Conservation (phyloP, 768 basidiomycete genomes). For the Trametopsis cervina region DNA sequence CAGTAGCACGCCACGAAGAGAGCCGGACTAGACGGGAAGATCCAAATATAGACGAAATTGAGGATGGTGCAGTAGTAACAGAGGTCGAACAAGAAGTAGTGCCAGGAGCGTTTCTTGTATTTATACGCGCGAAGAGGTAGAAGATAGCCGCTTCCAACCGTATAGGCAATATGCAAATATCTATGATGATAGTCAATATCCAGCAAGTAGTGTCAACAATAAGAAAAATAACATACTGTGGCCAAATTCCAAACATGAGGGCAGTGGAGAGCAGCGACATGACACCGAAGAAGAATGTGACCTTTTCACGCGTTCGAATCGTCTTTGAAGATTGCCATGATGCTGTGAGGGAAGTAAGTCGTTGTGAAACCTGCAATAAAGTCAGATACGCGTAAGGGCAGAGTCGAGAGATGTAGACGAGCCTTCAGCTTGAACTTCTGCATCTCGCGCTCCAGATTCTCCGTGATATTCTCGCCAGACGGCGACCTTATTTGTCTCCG, state of each 20-base stretch:
- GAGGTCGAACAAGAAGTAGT: conserved; percentile 89
- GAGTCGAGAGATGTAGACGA: conserved; percentile 14
- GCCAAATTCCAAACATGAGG: conserved; percentile 81
- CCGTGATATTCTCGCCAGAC: conserved; percentile 57
- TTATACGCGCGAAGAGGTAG: conserved; percentile 76
- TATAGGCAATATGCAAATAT: conserved; percentile 88
- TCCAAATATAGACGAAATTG: conserved; percentile 88
- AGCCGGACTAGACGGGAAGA: conserved; percentile 66
- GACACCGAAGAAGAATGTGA: conserved; percentile 92
- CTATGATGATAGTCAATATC: conserved; percentile 29
- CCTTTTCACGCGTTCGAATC: conserved; percentile 73
- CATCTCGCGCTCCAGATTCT: conserved; percentile 80
- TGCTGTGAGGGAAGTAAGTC: conserved; percentile 67
- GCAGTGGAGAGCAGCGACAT: conserved; percentile 83
- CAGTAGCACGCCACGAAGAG: conserved; percentile 93
- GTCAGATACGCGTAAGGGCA: background rate
- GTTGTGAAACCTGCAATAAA: conserved; percentile 61
- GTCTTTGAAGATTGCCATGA: conserved; percentile 94
- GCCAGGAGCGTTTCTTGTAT: conserved; percentile 92
- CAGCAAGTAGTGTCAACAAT: background rate
- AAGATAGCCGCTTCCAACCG: conserved; percentile 67
- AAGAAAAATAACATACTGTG: conserved; percentile 50
- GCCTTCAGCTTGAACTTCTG: conserved; percentile 86
- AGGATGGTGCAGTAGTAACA: conserved; percentile 94
- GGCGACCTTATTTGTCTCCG: conserved; percentile 56